Base-by-base conservation (phyloP, 352 stramenopile genomes). In the Phytophthora idaei region DNA sequence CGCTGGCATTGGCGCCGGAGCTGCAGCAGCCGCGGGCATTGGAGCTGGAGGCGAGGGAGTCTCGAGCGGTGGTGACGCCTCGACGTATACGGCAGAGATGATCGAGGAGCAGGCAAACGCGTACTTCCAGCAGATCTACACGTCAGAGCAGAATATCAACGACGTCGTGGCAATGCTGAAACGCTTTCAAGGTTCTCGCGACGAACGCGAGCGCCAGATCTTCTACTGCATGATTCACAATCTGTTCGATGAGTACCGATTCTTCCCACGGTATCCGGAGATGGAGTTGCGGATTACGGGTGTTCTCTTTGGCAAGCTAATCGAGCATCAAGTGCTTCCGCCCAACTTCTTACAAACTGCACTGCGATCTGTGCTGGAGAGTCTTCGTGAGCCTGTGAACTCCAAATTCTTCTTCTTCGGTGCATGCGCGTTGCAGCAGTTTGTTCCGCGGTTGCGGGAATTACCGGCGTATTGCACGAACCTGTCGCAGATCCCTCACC, bases 151-250 rank as follows among this genome's bases (percentile, higher is more conserved):
- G 74, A 98, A 97, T 64, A 99, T 99, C 65, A 97, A 97, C 31
- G 97, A 99, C 64, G 95, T 99, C 10, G 96, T 99, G 31, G 93
- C 97, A 63, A 99, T 99, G 95, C 85, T 99, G 34, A 98, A 99
- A 76, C 89, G 90, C n/a, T 99, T 99, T 85, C 98, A 99, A 81
- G 88, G 83, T 25, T 99, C 95, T 12, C 90, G 91, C 8, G 97
- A 99, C 62, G 87, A 92, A 32, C 90, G 95, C 48, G 97, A 99
- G 69, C 97, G 98, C 54, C 97, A 99, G 75, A 99, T 99, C 67
- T 99, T 99, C 76, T 98, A 98, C 45, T 99, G 96, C 72, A 99
- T 99, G 97, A 98, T 99, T 64, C 97, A 99, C 80, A 99, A 99
- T 73, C 79, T 99, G 2, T 99, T 99, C 74, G 97, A 99, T 69